Conservation (phyloP, 2,329 filamentous ascomycete species). For the Niveomyces coronatus region DNA sequence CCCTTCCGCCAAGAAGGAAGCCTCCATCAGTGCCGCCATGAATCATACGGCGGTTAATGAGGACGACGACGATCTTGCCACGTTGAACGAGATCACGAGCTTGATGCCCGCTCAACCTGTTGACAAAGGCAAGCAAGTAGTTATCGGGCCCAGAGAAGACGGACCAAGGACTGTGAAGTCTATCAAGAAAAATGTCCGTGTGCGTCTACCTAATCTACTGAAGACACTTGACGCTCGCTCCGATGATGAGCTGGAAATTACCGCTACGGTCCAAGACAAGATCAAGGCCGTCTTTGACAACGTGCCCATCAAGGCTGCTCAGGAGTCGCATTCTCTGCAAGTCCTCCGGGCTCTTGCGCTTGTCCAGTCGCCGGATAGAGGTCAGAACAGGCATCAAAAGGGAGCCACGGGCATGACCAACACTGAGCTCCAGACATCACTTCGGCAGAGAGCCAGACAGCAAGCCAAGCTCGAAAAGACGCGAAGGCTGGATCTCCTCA, state of each 20-base stretch:
- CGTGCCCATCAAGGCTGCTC: slow-evolving; percentile 50
- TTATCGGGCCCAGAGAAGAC: slow-evolving; percentile 15
- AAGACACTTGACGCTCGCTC: slow-evolving; percentile 33
- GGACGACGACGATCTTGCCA: slow-evolving; percentile 26
- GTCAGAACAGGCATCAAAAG: slow-evolving; percentile 30
- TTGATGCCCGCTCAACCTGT: slow-evolving; percentile 23
- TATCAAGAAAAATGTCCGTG: slow-evolving; percentile 40
- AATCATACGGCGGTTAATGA: slow-evolving; percentile 14
- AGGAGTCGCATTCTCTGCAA: slow-evolving; percentile 53
- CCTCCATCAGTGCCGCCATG: slow-evolving; percentile 9
- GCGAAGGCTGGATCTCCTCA: slow-evolving; percentile 65
- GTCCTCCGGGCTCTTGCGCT: slow-evolving; percentile 66
- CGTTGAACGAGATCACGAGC: slow-evolving; percentile 21
- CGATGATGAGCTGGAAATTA: slow-evolving; percentile 57
- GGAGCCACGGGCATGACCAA: slow-evolving; percentile 51
- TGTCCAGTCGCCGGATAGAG: slow-evolving; percentile 49
- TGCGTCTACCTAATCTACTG: slow-evolving; percentile 34
- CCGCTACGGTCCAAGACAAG: slow-evolving; percentile 36
- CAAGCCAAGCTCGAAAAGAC: slow-evolving; percentile 73
- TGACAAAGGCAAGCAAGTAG: slow-evolving; percentile 54
- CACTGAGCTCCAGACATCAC: slow-evolving; percentile 55
- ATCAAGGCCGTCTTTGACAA: slow-evolving; percentile 60
- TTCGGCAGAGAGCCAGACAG: slow-evolving; percentile 63
- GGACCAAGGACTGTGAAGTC: slow-evolving; percentile 18
- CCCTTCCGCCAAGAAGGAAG: slow-evolving; percentile 28